A percentile compares a stretch with the other conserved stretches of the same genome.
phyloP scores from a whole-genome alignment of 1,284 basidiomycete genomes.

The Ganoderma multipileum region DNA sequence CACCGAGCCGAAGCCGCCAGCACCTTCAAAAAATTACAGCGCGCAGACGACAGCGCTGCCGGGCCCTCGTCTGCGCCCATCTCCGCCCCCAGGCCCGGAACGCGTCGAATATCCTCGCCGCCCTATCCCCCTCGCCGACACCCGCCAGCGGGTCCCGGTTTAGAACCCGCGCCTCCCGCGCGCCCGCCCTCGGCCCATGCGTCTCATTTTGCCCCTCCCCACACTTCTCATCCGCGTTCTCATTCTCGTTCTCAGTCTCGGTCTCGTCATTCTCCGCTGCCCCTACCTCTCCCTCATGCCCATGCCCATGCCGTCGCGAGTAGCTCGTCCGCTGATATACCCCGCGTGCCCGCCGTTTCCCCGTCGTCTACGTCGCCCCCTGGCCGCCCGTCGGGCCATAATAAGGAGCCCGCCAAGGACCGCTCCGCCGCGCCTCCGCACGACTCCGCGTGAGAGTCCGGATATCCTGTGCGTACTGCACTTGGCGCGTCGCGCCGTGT shows the following conservation, averaged over 20 bases:
- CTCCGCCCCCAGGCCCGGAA: constrained; percentile 41
- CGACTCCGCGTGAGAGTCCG: constrained; percentile 19
- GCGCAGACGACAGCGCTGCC: constrained; percentile 57
- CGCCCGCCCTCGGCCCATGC: constrained; percentile 8
- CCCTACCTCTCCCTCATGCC: not conserved
- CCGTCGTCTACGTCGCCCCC: constrained; percentile 10
- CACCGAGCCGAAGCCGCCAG: constrained; percentile 26
- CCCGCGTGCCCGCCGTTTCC: constrained; percentile 5
- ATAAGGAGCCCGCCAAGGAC: constrained; percentile 2
- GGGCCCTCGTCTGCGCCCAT: constrained; percentile 60
- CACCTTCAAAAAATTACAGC: constrained; percentile 54
- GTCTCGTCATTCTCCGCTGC: not conserved
- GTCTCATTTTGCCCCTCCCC: not conserved
- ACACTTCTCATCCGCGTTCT: not conserved
- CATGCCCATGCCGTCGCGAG: not conserved
- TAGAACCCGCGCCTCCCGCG: constrained; percentile 18
- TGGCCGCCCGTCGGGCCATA: constrained; percentile 3
- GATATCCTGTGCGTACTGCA: not conserved
- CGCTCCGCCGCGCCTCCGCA: constrained; percentile 17
- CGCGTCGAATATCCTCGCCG: constrained; percentile 31
- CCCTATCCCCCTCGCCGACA: constrained; percentile 35
- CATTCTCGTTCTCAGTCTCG: constrained; percentile 10
- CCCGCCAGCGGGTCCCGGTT: constrained; percentile 29
- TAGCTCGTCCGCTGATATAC: constrained; percentile 12
- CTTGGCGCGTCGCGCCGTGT: not conserved